Evolutionary conservation across 768 basidiomycete species (phyloP).

Genomic region (Suillus brevipes): DNA sequence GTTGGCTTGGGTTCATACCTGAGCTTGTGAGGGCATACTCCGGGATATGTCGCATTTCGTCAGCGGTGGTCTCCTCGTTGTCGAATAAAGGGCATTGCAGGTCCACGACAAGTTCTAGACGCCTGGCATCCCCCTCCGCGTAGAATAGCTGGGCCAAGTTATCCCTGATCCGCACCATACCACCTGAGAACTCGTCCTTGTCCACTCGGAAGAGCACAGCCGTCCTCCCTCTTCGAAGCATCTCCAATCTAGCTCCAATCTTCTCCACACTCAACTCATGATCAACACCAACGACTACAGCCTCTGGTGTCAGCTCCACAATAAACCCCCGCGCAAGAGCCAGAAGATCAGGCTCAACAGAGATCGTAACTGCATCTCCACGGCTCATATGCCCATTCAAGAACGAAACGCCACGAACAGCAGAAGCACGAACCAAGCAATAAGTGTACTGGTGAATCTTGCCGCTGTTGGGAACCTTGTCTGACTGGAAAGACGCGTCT

Average conservation of each 20-base stretch:
- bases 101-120: conserved; percentile 80
- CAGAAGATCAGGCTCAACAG: conserved; percentile 83
- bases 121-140: conserved; percentile 64
- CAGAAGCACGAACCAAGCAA: conserved; percentile 52
- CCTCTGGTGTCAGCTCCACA: conserved; percentile 60
- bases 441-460: conserved; percentile 83
- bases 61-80: conserved; percentile 22
- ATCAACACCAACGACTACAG: conserved; percentile 80
- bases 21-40: conserved; percentile 34
- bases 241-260: conserved; percentile 43
- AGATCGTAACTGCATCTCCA: conserved; percentile 85
- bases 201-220: conserved; percentile 69
- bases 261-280: conserved; percentile 60
- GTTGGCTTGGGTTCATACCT: conserved; percentile 71
- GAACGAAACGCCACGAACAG: conserved; percentile 33
- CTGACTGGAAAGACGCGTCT: conserved; percentile 41
- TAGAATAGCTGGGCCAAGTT: conserved; percentile 92
- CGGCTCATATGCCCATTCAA: conserved; percentile 76
- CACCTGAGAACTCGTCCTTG: conserved; percentile 42
- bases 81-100: conserved; percentile 68
- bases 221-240: conserved; percentile 17
- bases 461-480: conserved; percentile 29
- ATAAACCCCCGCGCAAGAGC: conserved; percentile 86
- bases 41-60: conserved; percentile 21
- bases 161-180: conserved; percentile 85